These are phyloP conservation scores for Aspergillus sp. DNA, from an alignment of 2,329 filamentous ascomycete species.

Conservation along the genomic window DNA sequence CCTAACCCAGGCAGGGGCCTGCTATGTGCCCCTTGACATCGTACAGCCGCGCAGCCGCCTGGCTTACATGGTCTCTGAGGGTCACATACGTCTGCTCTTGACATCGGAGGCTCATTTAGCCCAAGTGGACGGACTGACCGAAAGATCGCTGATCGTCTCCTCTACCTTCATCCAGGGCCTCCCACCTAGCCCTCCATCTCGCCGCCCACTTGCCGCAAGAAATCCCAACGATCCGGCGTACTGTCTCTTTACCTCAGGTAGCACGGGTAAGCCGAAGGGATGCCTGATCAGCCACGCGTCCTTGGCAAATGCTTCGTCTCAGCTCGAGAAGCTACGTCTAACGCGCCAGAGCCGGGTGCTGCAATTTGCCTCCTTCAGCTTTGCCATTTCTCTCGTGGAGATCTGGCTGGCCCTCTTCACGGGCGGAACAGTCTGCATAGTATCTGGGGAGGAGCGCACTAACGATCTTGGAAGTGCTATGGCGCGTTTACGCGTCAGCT, in stretches of 20 bases:
- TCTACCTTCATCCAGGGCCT: neutral
- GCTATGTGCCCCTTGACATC: neutral
- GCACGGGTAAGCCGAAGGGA: conserved; percentile 19
- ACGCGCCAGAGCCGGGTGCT: conserved; percentile 10
- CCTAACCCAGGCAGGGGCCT: neutral
- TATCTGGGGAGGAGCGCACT: conserved; percentile 38
- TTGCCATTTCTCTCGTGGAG: conserved; percentile 35
- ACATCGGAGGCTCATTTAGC: neutral
- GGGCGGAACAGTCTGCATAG: conserved; percentile 45
- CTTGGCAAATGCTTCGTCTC: neutral
- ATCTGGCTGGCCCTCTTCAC: conserved; percentile 34
- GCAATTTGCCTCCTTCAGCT: conserved; percentile 39
- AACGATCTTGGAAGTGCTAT: conserved; percentile 28
- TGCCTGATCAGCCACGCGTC: conserved; percentile 15
- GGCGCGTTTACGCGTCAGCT: conserved; percentile 29
- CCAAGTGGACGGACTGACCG: neutral
- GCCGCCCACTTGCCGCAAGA: neutral
- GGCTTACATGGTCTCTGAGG: neutral
- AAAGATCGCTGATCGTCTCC: neutral
- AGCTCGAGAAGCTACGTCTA: neutral
- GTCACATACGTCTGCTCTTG: neutral
- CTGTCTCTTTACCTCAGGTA: conserved; percentile 19
- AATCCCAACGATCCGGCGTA: conserved; percentile 5
- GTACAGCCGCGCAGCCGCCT: neutral
- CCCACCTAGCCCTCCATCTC: too few relatives aligned